Evolutionary conservation across 352 stramenopile species (phyloP).

Genomic region (Peronospora farinosa): DNA sequence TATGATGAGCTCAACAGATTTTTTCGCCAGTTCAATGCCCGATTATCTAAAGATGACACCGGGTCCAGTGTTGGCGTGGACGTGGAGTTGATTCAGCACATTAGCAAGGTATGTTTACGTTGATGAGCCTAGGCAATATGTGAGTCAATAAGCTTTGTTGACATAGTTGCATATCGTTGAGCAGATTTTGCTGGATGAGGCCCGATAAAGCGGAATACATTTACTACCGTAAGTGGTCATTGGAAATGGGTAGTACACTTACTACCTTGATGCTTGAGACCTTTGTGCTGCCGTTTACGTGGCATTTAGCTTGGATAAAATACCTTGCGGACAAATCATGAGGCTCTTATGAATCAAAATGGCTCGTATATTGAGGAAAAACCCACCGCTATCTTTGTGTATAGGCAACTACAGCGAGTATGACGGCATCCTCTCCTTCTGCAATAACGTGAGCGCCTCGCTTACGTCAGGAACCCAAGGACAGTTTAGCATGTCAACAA

Average conservation of each 20-base stretch:
- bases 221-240: too few relatives aligned
- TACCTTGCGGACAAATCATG: not conserved
- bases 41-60: slow-evolving; percentile 11
- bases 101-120: slow-evolving; percentile 22
- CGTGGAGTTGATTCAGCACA: slow-evolving; percentile 20
- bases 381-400: slow-evolving; percentile 15
- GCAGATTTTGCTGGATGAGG: slow-evolving; percentile 8
- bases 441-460: slow-evolving; percentile 7
- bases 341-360: slow-evolving; percentile 21
- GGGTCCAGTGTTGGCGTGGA: slow-evolving; percentile 13
- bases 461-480: not conserved
- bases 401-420: slow-evolving; percentile 23
- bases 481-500: slow-evolving; percentile 26
- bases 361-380: slow-evolving; percentile 24
- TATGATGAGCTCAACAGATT: slow-evolving; percentile 39
- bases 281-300: too few relatives aligned
- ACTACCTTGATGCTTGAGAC: too few relatives aligned
- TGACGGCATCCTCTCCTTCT: slow-evolving; percentile 5
- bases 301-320: too few relatives aligned
- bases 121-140: not conserved
- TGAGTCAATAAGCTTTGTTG: not conserved
- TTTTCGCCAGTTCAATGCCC: slow-evolving; percentile 28
- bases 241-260: too few relatives aligned
- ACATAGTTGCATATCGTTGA: slow-evolving; percentile 1
- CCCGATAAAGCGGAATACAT: too few relatives aligned